A percentile compares a stretch with the other conserved stretches of the same genome.
Evolutionary conservation across 75 land plant genomes (phyloP).

Genomic region (Azolla pinnata): DNA sequence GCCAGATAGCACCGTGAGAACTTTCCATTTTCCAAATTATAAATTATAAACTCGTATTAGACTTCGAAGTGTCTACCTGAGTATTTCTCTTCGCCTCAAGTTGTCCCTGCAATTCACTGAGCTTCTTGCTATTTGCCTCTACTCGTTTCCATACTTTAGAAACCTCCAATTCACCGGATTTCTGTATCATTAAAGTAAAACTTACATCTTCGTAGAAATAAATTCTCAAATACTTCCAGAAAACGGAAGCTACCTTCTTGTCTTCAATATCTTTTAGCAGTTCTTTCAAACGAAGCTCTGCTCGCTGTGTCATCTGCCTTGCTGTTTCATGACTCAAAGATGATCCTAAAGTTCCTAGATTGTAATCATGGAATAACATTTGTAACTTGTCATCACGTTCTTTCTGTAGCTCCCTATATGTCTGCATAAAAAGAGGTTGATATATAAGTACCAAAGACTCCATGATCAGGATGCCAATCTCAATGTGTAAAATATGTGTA

Average conservation of each 20-base stretch:
- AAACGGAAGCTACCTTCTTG: too few species aligned
- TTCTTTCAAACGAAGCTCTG: constrained; percentile 44
- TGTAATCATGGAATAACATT: constrained; percentile 46
- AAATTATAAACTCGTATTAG: too few species aligned
- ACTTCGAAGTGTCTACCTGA: too few species aligned
- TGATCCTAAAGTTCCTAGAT: constrained; percentile 56
- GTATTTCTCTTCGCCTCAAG: constrained; percentile 42
- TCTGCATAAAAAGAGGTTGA: constrained; percentile 44
- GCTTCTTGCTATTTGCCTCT: constrained; percentile 37
- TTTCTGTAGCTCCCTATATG: constrained; percentile 29
- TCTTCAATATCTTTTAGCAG: constrained; percentile 55
- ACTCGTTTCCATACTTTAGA: constrained; percentile 44
- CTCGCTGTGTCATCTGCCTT: constrained; percentile 34
- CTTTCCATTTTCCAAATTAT: background rate
- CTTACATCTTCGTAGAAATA: too few species aligned
- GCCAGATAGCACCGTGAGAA: constrained; percentile 7
- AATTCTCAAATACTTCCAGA: too few species aligned
- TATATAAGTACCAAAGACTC: too few species aligned
- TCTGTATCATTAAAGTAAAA: too few species aligned
- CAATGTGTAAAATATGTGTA: too few species aligned
- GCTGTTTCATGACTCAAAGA: constrained; percentile 59
- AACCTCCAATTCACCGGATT: constrained; percentile 41
- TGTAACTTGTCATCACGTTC: constrained; percentile 59
- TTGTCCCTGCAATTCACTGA: constrained; percentile 56
- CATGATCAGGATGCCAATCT: too few species aligned